Percentiles rank a stretch among this genome's conserved stretches.
These are phyloP conservation scores for Cucurbita argyrosperma DNA, from an alignment of 306 rosid genomes.

Conservation along the genomic window DNA sequence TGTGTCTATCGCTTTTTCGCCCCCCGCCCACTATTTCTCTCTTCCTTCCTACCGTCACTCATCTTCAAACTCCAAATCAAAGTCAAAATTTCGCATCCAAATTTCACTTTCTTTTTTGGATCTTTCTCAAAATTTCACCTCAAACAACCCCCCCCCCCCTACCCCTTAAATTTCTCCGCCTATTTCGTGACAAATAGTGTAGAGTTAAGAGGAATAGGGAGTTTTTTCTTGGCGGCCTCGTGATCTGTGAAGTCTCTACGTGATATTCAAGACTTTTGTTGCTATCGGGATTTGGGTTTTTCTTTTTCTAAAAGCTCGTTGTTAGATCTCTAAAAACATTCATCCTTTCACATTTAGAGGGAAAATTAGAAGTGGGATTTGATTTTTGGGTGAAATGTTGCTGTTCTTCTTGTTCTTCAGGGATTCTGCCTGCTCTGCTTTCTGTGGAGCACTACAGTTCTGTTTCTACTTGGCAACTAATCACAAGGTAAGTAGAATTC, in stretches of 20 bases:
- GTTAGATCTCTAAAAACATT: neutral
- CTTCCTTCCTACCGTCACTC: neutral
- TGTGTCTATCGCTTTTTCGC: neutral
- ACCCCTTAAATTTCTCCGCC: slow-evolving; percentile 9
- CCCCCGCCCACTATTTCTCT: neutral
- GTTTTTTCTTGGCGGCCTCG: neutral
- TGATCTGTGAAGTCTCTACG: neutral
- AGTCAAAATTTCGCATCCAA: neutral
- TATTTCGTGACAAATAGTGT: slow-evolving; percentile 12
- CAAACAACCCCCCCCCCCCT: neutral
- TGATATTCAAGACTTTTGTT: neutral
- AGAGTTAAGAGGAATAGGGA: neutral
- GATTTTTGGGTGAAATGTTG: neutral
- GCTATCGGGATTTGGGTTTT: neutral
- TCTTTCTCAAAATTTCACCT: neutral
- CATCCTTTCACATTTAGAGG: slow-evolving; percentile 1
- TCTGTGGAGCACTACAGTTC: neutral
- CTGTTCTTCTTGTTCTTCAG: neutral
- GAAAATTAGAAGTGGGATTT: neutral
- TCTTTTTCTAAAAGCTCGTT: neutral
- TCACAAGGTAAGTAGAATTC: neutral
- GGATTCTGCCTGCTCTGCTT: neutral
- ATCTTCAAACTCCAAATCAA: neutral
- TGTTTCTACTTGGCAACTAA: neutral
- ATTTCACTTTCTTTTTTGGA: neutral